phyloP scores from a whole-genome alignment of 202 grass and related monocot genomes.

The Schoenoplectus tabernaemontani region DNA sequence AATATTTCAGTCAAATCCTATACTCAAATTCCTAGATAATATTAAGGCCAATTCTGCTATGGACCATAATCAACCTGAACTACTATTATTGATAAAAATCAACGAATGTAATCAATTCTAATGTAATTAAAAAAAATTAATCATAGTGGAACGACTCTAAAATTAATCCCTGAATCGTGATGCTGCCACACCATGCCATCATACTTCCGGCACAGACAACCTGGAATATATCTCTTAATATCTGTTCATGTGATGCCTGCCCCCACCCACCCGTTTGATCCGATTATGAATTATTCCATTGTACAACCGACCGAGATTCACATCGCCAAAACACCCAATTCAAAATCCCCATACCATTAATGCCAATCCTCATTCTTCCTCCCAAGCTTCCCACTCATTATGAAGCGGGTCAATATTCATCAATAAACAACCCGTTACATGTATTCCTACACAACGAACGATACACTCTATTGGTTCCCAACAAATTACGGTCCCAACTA shows the following conservation, averaged over 20 bases:
- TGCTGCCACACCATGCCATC: background rate
- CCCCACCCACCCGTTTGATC: background rate
- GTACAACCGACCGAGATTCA: slow-evolving; percentile 17
- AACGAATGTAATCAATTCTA: too few relatives aligned
- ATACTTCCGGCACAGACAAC: background rate
- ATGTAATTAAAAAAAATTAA: too few relatives aligned
- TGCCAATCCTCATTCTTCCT: background rate
- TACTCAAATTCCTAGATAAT: too few relatives aligned
- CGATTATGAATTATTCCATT: slow-evolving; percentile 6
- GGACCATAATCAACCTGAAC: too few relatives aligned
- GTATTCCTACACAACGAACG: background rate
- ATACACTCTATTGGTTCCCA: background rate
- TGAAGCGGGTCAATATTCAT: background rate
- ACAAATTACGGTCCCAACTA: background rate
- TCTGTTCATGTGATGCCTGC: slow-evolving; percentile 1
- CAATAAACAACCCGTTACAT: background rate
- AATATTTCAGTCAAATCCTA: too few relatives aligned
- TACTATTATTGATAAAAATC: too few relatives aligned
- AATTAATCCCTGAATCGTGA: background rate
- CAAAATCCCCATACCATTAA: background rate
- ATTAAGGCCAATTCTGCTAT: too few relatives aligned
- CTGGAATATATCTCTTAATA: background rate
- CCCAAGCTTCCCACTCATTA: background rate
- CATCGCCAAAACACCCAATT: background rate
- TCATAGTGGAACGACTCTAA: too few relatives aligned